Conservation (phyloP, 305 asterid species). For the Rubia peregrina region DNA sequence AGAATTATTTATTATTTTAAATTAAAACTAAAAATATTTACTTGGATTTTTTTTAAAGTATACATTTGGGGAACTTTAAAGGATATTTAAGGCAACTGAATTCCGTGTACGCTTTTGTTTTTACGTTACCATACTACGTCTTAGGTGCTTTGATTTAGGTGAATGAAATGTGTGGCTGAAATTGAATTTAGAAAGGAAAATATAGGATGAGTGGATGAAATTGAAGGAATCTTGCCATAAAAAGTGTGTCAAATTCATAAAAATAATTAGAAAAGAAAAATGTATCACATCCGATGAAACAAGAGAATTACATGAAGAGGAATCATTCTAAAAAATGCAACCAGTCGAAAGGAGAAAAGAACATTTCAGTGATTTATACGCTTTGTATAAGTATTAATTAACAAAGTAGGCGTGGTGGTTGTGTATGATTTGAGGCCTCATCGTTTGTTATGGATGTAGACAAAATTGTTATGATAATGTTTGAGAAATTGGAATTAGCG, state of each 20-base stretch:
- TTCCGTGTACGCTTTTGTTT: background rate
- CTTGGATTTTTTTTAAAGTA: too few relatives aligned
- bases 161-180: too few relatives aligned
- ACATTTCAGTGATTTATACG: background rate
- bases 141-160: too few relatives aligned
- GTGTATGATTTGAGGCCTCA: background rate
- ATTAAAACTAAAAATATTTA: too few relatives aligned
- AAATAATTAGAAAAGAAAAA: too few relatives aligned
- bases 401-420: conserved; percentile 1
- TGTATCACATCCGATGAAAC: too few relatives aligned
- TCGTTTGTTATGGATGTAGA: background rate
- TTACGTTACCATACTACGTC: background rate
- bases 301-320: background rate
- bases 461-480: background rate
- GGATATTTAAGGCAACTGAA: background rate
- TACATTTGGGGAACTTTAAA: too few relatives aligned
- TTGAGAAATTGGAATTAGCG: background rate
- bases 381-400: background rate
- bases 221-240: too few relatives aligned
- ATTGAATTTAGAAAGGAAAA: too few relatives aligned
- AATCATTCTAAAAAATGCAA: background rate
- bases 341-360: background rate
- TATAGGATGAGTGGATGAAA: too few relatives aligned
- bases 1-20: too few relatives aligned
- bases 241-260: too few relatives aligned